phyloP scores from a whole-genome alignment of 2,329 filamentous ascomycete genomes.

The Phialocephala sp. region DNA sequence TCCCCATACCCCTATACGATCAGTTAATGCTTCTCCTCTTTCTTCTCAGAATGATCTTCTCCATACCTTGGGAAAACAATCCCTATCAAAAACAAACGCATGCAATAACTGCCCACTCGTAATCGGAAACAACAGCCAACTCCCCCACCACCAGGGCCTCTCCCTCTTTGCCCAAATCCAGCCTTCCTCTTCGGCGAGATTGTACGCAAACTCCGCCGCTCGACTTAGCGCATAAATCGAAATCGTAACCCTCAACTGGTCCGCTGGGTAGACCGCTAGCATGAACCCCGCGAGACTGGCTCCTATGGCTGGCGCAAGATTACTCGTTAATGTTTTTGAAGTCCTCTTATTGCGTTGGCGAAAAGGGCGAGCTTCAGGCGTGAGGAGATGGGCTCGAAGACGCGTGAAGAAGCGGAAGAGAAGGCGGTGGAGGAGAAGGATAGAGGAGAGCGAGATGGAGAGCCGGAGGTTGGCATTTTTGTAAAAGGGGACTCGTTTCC shows the following conservation, averaged over 20 bases:
- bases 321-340: conserved; percentile 76
- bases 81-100: conserved; percentile 77
- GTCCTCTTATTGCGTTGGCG: conserved; percentile 81
- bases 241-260: conserved; percentile 76
- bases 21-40: conserved; percentile 18
- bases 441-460: conserved; percentile 81
- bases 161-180: conserved; percentile 65
- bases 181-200: conserved; percentile 76
- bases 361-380: conserved; percentile 81
- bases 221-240: conserved; percentile 83
- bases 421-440: conserved; percentile 86
- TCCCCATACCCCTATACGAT: conserved; percentile 54
- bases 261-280: conserved; percentile 73
- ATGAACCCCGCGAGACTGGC: conserved; percentile 86
- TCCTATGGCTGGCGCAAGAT: conserved; percentile 86
- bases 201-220: conserved; percentile 86
- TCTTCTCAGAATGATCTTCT: neutral
- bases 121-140: conserved; percentile 80
- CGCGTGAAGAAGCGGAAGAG: conserved; percentile 89
- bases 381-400: conserved; percentile 78
- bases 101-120: conserved; percentile 79
- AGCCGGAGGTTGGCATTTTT: conserved; percentile 75
- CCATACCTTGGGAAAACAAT: conserved; percentile 69
- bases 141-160: conserved; percentile 82
- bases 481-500: conserved; percentile 59